phyloP scores from a whole-genome alignment of 768 basidiomycete genomes.

The Dictyophora rubrovolvata region DNA sequence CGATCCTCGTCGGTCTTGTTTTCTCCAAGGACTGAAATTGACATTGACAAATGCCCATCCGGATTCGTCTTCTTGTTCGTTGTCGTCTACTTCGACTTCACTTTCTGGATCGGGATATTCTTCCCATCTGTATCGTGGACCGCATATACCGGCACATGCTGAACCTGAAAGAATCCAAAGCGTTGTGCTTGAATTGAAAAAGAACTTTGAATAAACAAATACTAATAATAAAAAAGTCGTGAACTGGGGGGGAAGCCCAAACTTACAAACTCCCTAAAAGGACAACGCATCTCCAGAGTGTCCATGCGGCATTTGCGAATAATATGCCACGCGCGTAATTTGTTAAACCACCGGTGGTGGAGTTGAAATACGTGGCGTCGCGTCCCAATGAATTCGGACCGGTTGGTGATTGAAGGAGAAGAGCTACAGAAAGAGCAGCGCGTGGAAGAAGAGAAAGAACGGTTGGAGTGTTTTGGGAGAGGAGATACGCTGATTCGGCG shows the following conservation, averaged over 20 bases:
- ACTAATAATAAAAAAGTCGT: neutral
- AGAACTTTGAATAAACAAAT: neutral
- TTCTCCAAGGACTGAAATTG: neutral
- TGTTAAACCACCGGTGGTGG: conserved; percentile 55
- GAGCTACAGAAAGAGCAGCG: conserved; percentile 61
- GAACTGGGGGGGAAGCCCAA: no score
- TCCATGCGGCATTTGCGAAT: conserved; percentile 72
- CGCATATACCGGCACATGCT: conserved; percentile 72
- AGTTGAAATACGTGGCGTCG: conserved; percentile 68
- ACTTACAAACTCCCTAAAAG: conserved; percentile 62
- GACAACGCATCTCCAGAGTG: conserved; percentile 62
- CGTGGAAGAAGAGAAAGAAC: conserved; percentile 76
- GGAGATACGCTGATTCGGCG: conserved; percentile 78
- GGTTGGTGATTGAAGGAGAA: conserved; percentile 52
- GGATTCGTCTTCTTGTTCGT: neutral
- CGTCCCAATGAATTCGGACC: conserved; percentile 46
- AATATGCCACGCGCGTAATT: conserved; percentile 71
- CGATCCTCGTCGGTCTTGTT: conserved; percentile 32
- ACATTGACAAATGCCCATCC: neutral
- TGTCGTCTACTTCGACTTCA: conserved; percentile 14
- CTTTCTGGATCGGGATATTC: conserved; percentile 62
- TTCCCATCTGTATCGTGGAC: conserved; percentile 77
- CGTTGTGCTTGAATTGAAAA: conserved; percentile 46
- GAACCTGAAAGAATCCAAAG: conserved; percentile 73
- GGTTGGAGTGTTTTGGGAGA: conserved; percentile 78